phyloP scores from a whole-genome alignment of 2,329 filamentous ascomycete genomes.

The Penicillium sp. region DNA sequence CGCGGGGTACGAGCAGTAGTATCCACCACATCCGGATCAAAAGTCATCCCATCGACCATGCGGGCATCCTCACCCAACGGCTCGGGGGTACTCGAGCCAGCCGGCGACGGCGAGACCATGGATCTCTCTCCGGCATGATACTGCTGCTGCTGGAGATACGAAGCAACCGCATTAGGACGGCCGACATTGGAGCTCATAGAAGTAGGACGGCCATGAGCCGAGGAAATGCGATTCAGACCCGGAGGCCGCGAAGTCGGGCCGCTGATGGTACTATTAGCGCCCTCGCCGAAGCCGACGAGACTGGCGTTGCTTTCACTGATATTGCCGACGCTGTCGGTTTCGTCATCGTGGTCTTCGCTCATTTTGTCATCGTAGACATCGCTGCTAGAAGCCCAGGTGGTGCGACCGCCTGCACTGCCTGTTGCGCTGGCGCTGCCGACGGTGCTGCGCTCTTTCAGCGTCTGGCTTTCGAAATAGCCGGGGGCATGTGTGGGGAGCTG shows the following conservation, averaged over 20 bases:
- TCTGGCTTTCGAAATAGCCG: constrained; percentile 79
- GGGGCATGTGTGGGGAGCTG: constrained; percentile 49
- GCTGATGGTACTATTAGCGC: constrained; percentile 80
- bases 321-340: constrained; percentile 68
- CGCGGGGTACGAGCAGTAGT: constrained; percentile 64
- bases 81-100: constrained; percentile 43
- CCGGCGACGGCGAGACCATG: constrained; percentile 44
- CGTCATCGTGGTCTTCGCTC: constrained; percentile 68
- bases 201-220: constrained; percentile 39
- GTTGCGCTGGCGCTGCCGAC: constrained; percentile 90
- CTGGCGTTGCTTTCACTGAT: constrained; percentile 83
- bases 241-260: constrained; percentile 70
- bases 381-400: constrained; percentile 68
- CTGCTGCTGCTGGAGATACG: constrained; percentile 29
- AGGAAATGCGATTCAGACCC: constrained; percentile 44
- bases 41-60: constrained; percentile 69
- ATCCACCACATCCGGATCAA: constrained; percentile 64
- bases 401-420: constrained; percentile 66
- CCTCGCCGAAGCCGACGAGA: constrained; percentile 89
- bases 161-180: constrained; percentile 31
- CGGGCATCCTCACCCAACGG: constrained; percentile 56
- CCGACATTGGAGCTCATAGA: constrained; percentile 42
- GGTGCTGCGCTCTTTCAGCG: constrained; percentile 79
- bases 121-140: constrained; percentile 33
- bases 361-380: constrained; percentile 60